phyloP scores from a whole-genome alignment of 441 rosid species.

The Erysimum pusillum region DNA sequence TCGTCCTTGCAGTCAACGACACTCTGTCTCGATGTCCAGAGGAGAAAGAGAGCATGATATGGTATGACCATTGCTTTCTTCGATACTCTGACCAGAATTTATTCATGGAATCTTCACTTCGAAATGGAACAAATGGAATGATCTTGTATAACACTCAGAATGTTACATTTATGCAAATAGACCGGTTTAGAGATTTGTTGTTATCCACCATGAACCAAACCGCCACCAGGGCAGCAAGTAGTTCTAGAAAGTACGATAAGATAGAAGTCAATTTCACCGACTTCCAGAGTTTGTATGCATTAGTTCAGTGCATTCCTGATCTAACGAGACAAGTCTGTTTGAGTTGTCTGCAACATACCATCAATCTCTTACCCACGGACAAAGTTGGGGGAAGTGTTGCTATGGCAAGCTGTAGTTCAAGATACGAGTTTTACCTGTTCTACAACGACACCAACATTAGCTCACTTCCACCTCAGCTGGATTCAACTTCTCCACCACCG shows the following conservation, averaged over 20 bases:
- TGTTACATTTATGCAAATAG: conserved; percentile 1
- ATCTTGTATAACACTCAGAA: background rate
- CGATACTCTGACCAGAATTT: conserved; percentile 30
- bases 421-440: conserved; percentile 20
- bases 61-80: background rate
- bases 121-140: background rate
- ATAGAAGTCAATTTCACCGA: background rate
- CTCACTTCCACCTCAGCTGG: background rate
- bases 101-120: conserved; percentile 10
- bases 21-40: background rate
- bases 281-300: background rate
- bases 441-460: conserved; percentile 20
- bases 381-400: background rate
- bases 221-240: background rate
- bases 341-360: conserved; percentile 14
- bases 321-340: conserved; percentile 20
- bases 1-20: background rate
- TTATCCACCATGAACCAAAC: background rate
- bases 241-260: background rate
- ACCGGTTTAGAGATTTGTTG: background rate
- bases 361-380: background rate
- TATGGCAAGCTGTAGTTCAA: conserved; percentile 25
- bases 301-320: conserved; percentile 41
- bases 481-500: background rate
- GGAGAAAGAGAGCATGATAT: background rate